Evolutionary conservation across 31 red algal genomes (phyloP), one percentile per base, ranked within the genome.

Genomic region (Bonnemaisonia californica): DNA sequence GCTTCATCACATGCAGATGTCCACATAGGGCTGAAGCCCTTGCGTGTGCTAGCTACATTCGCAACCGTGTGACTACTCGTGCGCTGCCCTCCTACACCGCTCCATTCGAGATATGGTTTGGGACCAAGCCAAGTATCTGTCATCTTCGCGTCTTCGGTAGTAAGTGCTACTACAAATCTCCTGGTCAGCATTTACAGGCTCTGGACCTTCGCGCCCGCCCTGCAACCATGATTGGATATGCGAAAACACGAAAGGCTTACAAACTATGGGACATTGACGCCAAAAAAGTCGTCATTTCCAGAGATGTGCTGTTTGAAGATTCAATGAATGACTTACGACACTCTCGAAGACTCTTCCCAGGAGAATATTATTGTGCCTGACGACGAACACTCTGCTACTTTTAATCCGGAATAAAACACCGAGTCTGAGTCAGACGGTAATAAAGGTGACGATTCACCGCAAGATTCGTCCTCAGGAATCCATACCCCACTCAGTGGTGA

Each of bases 1-100:
- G 57, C 29, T 80, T 1, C 41, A 79, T 30, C 45, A 88, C 19
- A 88, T 51, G 36, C 57, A 79, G 2, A 41, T 88, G 27, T 30
- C 61, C 1, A 72, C 61, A 32, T 1, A 42, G 54, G 74, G 12
- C 4, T 61, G 74, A 77, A 27, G 74, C 74, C 27, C 45, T 77
- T 29, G 11, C 23, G 23, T 18, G 13, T 29, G 61, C 61, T 24
- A 26, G 24, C 9, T 64, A 64, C 61, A 64, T 64, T 64, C 23
- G 47, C 13, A 88, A 79, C 47, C 58, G 75, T 61, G 69, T 80
- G 24, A 74, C 68, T 3, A 31, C 37, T 51, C n/a, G 69, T 12
- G 3, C 79, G 0, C 32, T 74, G 24, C 4, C 0, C 16, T 21
- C 63, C 7, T 57, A 73, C 34, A 74, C 9, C 3, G 74, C 1